Conservation (phyloP, 768 basidiomycete genomes). For the Macrolepiota dolichaula region DNA sequence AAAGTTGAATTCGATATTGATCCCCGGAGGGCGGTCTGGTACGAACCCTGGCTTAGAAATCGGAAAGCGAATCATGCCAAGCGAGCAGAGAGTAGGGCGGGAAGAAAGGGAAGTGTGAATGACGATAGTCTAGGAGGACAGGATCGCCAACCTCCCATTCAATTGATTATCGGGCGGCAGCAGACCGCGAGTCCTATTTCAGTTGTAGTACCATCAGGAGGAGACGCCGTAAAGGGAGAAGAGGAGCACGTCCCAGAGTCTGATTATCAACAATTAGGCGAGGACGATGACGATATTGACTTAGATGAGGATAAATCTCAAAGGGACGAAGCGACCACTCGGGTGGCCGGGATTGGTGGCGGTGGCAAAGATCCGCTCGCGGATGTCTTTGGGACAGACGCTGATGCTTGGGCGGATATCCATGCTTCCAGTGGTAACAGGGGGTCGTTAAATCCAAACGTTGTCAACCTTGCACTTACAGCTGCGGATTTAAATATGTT, state of each 20-base stretch:
- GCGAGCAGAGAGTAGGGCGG: slow-evolving; percentile 41
- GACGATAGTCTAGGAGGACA: slow-evolving; percentile 18
- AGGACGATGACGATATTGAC: slow-evolving; percentile 30
- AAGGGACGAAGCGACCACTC: slow-evolving; percentile 37
- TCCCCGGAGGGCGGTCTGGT: slow-evolving; percentile 75
- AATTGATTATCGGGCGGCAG: slow-evolving; percentile 51
- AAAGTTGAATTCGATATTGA: slow-evolving; percentile 97
- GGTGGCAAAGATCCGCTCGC: slow-evolving; percentile 47
- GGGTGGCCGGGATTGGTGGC: slow-evolving; percentile 26
- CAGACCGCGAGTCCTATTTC: slow-evolving; percentile 35
- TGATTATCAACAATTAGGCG: slow-evolving; percentile 31
- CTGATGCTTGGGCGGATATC: slow-evolving; percentile 58
- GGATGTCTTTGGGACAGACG: slow-evolving; percentile 67
- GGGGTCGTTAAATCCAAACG: slow-evolving; percentile 38
- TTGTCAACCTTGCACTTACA: slow-evolving; percentile 52
- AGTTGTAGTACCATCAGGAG: slow-evolving; percentile 16
- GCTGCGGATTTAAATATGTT: slow-evolving; percentile 32
- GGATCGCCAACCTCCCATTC: slow-evolving; percentile 36
- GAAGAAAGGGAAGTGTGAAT: slow-evolving; percentile 15
- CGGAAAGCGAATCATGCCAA: slow-evolving; percentile 59
- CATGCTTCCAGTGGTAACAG: slow-evolving; percentile 28
- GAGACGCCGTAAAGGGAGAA: background rate
- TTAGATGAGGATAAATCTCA: slow-evolving; percentile 29
- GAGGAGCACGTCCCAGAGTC: slow-evolving; percentile 14
- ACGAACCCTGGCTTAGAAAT: slow-evolving; percentile 76